Conservation (phyloP, 768 basidiomycete species). For the Mycena filopes region DNA sequence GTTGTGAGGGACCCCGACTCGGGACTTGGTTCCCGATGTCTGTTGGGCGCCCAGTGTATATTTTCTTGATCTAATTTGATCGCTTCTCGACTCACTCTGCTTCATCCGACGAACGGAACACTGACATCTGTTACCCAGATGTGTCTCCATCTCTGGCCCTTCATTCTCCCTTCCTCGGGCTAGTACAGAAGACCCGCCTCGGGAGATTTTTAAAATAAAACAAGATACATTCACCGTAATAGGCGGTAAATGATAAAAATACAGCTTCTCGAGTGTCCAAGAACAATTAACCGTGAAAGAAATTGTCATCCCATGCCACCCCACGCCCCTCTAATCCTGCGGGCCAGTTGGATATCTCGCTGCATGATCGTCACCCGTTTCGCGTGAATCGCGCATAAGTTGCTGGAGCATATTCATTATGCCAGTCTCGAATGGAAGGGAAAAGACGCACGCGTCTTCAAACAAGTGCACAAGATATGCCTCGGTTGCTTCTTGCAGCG, state of each 20-base stretch:
- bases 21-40: slow-evolving; percentile 38
- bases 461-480: slow-evolving; percentile 96
- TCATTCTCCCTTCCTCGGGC: too few relatives aligned
- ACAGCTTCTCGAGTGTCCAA: slow-evolving; percentile 20
- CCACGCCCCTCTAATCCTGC: slow-evolving; percentile 94
- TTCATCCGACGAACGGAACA: background rate
- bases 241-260: slow-evolving; percentile 26
- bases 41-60: slow-evolving; percentile 65
- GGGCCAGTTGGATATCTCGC: slow-evolving; percentile 94
- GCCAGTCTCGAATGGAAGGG: slow-evolving; percentile 11
- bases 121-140: background rate
- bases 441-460: slow-evolving; percentile 91
- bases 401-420: slow-evolving; percentile 62
- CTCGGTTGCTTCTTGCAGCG: slow-evolving; percentile 96
- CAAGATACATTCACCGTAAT: background rate
- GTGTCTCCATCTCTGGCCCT: too few relatives aligned
- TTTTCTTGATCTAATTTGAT: slow-evolving; percentile 97
- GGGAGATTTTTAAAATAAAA: background rate
- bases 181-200: too few relatives aligned
- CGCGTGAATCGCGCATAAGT: slow-evolving; percentile 96
- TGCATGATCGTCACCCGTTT: slow-evolving; percentile 99
- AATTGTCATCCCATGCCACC: slow-evolving; percentile 72
- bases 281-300: background rate
- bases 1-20: slow-evolving; percentile 72
- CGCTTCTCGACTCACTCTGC: slow-evolving; percentile 27